Evolutionary conservation across 1,284 basidiomycete genomes (phyloP).

Genomic region (Sporisorium reilianum): DNA sequence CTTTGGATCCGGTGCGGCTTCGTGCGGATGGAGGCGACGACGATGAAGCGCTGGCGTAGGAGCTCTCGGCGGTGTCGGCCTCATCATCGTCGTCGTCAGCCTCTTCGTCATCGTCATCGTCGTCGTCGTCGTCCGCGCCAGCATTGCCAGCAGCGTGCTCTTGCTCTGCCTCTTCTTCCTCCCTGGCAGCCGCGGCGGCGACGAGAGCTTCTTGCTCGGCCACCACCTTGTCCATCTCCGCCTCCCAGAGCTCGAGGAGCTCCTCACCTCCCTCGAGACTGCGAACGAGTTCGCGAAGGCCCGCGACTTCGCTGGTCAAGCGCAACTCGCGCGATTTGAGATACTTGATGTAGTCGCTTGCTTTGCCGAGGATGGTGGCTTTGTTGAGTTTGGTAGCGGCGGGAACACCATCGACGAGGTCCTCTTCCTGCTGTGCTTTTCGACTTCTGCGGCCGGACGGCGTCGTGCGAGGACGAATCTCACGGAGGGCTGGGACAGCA

Average conservation of each 20-base stretch:
- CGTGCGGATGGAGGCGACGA: conserved; percentile 40
- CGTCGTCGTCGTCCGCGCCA: conserved; percentile 41
- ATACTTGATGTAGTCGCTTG: conserved; percentile 68
- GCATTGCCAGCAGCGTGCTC: conserved; percentile 24
- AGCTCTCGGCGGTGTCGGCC: conserved; percentile 40
- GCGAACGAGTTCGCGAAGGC: conserved; percentile 60
- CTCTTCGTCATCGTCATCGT: conserved; percentile 59
- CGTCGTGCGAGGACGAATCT: conserved; percentile 59
- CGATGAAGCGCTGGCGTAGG: conserved; percentile 34
- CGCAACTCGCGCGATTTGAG: conserved; percentile 64
- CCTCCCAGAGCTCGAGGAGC: conserved; percentile 62
- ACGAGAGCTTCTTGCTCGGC: conserved; percentile 43
- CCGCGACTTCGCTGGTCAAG: conserved; percentile 59
- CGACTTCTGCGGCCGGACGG: conserved; percentile 53
- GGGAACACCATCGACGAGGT: conserved; percentile 67
- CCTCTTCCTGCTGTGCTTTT: conserved; percentile 57
- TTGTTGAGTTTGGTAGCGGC: conserved; percentile 69
- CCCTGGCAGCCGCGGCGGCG: conserved; percentile 38
- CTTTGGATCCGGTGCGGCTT: conserved; percentile 25
- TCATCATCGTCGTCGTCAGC: conserved; percentile 53
- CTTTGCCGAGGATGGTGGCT: conserved; percentile 66
- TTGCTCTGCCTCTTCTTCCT: conserved; percentile 56
- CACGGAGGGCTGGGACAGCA: conserved; percentile 81
- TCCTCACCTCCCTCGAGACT: conserved; percentile 66
- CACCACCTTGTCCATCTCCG: conserved; percentile 62